Evolutionary conservation across 352 stramenopile species (phyloP).

Genomic region (Pythium utonaiense): DNA sequence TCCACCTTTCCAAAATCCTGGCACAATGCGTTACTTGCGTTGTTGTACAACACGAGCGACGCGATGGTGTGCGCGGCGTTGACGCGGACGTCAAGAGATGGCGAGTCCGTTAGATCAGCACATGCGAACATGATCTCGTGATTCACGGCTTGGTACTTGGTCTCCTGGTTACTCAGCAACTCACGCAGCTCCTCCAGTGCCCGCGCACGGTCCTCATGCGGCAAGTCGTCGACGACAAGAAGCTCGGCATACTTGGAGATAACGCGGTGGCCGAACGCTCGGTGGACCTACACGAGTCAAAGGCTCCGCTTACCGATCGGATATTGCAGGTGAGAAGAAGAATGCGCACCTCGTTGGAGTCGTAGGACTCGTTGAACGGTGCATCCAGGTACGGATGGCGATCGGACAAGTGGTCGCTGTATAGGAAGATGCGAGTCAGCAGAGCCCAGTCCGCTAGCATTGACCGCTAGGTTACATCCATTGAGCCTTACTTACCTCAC

Average conservation of each 20-base stretch:
- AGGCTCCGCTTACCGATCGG: background rate
- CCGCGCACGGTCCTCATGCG: slow-evolving; percentile 44
- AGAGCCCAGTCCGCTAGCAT: no score
- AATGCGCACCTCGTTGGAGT: slow-evolving; percentile 44
- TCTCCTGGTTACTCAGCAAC: slow-evolving; percentile 55
- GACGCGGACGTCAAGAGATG: slow-evolving; percentile 35
- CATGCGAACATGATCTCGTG: slow-evolving; percentile 56
- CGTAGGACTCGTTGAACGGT: slow-evolving; percentile 53
- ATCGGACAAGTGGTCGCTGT: slow-evolving; percentile 58
- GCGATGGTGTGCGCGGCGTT: slow-evolving; percentile 46
- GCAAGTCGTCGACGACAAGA: slow-evolving; percentile 48
- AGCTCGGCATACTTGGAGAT: slow-evolving; percentile 63
- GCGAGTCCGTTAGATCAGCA: slow-evolving; percentile 41
- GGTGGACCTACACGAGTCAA: slow-evolving; percentile 32
- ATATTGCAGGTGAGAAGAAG: no score
- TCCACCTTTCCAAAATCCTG: no score
- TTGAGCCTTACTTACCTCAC: slow-evolving; percentile 42
- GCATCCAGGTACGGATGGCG: slow-evolving; percentile 56
- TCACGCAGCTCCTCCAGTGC: slow-evolving; percentile 49
- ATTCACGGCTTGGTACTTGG: slow-evolving; percentile 45
- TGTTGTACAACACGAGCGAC: slow-evolving; percentile 53
- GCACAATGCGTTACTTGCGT: no score
- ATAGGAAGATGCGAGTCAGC: no score
- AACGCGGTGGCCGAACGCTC: slow-evolving; percentile 47
- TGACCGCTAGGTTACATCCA: no score